Percentiles rank a stretch among this genome's conserved stretches.
phyloP scores from a whole-genome alignment of 2,329 filamentous ascomycete species.

The Amesomyces nigricolor region DNA sequence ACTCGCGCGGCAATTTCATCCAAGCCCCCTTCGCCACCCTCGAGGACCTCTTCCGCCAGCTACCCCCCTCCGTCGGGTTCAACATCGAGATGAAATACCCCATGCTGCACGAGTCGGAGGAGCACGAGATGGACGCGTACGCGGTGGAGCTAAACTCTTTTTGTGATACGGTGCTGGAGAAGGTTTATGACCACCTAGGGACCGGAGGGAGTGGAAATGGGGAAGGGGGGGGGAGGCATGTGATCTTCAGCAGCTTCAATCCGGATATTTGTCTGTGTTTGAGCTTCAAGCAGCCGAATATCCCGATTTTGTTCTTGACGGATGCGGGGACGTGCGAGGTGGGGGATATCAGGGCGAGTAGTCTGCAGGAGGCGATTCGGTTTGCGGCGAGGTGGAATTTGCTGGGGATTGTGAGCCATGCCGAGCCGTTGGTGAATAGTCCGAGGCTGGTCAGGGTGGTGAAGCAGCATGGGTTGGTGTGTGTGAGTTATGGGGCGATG shows the following conservation, averaged over 20 bases:
- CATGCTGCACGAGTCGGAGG: conserved; percentile 92
- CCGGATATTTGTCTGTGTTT: conserved; percentile 92
- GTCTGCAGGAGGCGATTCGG: conserved; percentile 88
- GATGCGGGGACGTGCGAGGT: conserved; percentile 79
- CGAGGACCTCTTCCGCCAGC: conserved; percentile 82
- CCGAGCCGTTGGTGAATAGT: conserved; percentile 81
- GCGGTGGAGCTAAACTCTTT: conserved; percentile 95
- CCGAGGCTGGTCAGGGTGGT: conserved; percentile 86
- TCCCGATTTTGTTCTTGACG: conserved; percentile 89
- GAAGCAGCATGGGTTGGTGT: conserved; percentile 89
- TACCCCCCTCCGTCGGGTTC: conserved; percentile 82
- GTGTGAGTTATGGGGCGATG: conserved; percentile 84
- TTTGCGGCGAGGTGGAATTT: conserved; percentile 95
- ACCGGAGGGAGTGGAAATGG: background rate
- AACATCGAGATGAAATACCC: conserved; percentile 99
- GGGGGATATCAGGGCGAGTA: conserved; percentile 83
- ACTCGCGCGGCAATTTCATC: conserved; percentile 89
- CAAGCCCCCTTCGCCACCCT: conserved; percentile 93
- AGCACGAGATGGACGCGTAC: conserved; percentile 95
- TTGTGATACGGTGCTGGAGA: conserved; percentile 84
- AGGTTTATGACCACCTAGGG: conserved; percentile 66
- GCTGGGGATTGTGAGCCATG: conserved; percentile 83
- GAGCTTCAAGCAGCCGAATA: conserved; percentile 95
- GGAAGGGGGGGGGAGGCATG: conserved; percentile 68
- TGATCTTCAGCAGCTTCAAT: conserved; percentile 97